phyloP scores from a whole-genome alignment of 2,329 filamentous ascomycete species.

The Pseudocercospora pini-densiflorae region DNA sequence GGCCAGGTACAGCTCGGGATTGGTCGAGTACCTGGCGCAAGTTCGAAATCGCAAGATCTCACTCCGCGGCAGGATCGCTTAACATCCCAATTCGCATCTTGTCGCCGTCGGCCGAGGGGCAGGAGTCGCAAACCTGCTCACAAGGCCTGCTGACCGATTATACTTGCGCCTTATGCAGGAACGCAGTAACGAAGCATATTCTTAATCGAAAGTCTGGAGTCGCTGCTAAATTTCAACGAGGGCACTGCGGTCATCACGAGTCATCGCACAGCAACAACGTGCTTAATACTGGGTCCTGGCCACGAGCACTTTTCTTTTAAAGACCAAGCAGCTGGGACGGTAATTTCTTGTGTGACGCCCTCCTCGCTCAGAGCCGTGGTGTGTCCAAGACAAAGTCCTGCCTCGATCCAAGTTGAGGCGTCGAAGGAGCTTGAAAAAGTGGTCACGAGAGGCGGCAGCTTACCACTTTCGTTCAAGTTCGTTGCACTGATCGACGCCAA shows the following conservation, averaged over 20 bases:
- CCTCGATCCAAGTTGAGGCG: neutral
- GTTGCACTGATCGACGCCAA: neutral
- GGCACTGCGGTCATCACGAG: neutral
- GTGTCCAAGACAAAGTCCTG: slow-evolving; percentile 7
- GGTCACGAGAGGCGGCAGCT: neutral
- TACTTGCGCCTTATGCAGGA: neutral
- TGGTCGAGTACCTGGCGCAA: neutral
- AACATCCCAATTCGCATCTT: neutral
- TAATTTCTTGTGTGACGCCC: slow-evolving; percentile 1
- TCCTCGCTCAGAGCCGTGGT: slow-evolving; percentile 6
- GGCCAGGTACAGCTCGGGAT: neutral
- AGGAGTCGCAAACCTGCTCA: neutral
- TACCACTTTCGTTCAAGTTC: neutral
- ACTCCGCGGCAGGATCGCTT: slow-evolving; percentile 1
- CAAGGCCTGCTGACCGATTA: neutral
- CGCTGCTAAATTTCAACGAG: neutral
- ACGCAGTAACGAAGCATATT: neutral
- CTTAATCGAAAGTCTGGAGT: neutral
- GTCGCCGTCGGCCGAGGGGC: neutral
- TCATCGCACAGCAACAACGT: neutral
- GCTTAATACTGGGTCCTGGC: neutral
- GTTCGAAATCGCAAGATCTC: neutral
- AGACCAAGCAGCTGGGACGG: neutral
- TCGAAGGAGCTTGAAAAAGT: neutral
- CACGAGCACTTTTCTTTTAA: neutral